Conservation (phyloP, 2,329 filamentous ascomycete species). For the Ceratocystis ficicola region DNA sequence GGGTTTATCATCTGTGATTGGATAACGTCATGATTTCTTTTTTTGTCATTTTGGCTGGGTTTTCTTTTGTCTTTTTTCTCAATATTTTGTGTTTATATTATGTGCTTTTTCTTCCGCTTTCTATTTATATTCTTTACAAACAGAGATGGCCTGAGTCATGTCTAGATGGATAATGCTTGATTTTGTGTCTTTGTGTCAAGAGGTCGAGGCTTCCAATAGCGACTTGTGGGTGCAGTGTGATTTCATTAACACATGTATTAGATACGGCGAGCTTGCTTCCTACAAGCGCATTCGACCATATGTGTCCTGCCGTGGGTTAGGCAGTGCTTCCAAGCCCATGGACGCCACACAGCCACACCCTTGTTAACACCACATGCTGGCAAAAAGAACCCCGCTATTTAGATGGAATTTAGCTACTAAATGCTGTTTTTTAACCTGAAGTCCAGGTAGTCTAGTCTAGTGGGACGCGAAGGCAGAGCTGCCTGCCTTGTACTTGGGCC, state of each 20-base stretch:
- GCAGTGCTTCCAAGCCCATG: too few species aligned
- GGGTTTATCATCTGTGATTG: background rate
- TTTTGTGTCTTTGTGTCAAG: background rate
- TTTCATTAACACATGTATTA: background rate
- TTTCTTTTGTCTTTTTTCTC: background rate
- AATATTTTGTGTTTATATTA: background rate
- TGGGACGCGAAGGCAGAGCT: slow-evolving; percentile 15
- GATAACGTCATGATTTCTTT: background rate
- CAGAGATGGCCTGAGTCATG: background rate
- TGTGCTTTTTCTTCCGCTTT: background rate
- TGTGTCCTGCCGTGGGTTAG: background rate
- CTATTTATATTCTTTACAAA: background rate
- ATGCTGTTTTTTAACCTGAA: background rate
- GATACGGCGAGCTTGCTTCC: background rate
- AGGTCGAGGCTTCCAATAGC: too few species aligned
- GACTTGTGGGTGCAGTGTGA: too few species aligned
- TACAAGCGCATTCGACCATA: background rate
- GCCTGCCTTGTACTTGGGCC: background rate
- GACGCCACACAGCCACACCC: background rate
- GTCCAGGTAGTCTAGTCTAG: background rate
- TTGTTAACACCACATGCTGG: background rate
- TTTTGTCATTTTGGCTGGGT: background rate
- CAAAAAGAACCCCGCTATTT: background rate
- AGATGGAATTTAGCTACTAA: background rate
- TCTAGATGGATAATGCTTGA: background rate